phyloP scores from a whole-genome alignment of 2,329 filamentous ascomycete species.

The Aspergillus ustus region DNA sequence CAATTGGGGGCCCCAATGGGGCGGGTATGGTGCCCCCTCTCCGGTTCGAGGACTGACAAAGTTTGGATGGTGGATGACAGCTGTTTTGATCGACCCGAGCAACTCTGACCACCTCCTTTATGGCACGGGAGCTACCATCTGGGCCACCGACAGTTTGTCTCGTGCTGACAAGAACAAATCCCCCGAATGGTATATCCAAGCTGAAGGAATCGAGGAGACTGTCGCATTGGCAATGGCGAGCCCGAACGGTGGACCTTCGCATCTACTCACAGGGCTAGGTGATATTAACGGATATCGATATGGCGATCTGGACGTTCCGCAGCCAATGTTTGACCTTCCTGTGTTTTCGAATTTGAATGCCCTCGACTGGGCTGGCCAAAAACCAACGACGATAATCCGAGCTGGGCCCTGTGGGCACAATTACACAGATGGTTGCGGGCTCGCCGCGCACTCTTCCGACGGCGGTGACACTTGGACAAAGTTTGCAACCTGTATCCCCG shows the following conservation, averaged over 20 bases:
- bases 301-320: constrained; percentile 18
- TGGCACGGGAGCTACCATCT: constrained; percentile 22
- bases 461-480: constrained; percentile 17
- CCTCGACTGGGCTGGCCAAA: constrained; percentile 23
- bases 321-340: constrained; percentile 21
- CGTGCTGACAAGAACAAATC: constrained; percentile 14
- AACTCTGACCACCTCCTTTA: constrained; percentile 20
- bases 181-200: constrained; percentile 20
- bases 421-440: constrained; percentile 22
- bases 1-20: constrained; percentile 23
- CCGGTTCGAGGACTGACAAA: constrained; percentile 22
- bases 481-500: constrained; percentile 20
- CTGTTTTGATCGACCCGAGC: constrained; percentile 19
- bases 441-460: constrained; percentile 19
- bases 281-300: constrained; percentile 20
- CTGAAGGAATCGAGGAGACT: constrained; percentile 21
- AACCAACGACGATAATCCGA: constrained; percentile 17
- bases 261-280: constrained; percentile 16
- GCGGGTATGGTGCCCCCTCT: constrained; percentile 21
- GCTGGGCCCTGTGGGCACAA: constrained; percentile 20
- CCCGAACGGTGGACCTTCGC: constrained; percentile 14
- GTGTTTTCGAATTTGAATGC: constrained; percentile 23
- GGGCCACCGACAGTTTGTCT: constrained; percentile 19
- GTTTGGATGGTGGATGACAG: constrained; percentile 25
- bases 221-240: constrained; percentile 21